Evolutionary conservation across 1,284 basidiomycete genomes (phyloP), one percentile per base, ranked within the genome.

Genomic region (Apiotrichum laibachii): DNA sequence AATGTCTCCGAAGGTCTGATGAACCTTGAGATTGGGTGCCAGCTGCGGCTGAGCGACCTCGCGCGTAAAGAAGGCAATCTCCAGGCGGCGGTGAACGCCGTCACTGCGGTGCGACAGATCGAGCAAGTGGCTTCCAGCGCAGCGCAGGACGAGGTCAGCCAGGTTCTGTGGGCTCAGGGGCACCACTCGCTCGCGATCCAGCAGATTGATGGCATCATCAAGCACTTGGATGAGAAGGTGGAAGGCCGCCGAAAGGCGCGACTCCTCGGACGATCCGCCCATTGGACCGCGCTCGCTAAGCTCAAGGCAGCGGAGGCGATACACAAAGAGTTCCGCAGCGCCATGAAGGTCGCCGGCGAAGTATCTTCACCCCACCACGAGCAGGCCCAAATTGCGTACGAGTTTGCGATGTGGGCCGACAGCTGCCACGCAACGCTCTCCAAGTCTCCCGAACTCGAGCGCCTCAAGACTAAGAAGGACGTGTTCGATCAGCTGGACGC

Each of bases 321-420:
- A 56, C 83, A 85, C 60, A 68, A 79, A 5, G 92, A 85, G 69
- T 97, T 97, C 71, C 79, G 68, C 13, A 43, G 64, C 13, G 67
- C 71, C 0, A 59, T 53, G 35, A 52, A 26, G 2, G 45, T 65
- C 2, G 63, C 63, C 13, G 48, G 55, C 22, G 55, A 39, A 8
- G n/a, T n/a, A n/a, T n/a, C n/a, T n/a, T n/a, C 37, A 15, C 19
- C 54, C 5, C 12, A 45, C 0, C 59, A 69, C 11, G 77, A 82
- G 15, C 82, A 82, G 48, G 86, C 87, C 10, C 80, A 82, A n/a
- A 82, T 98, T 34, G 90, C 84, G 67, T 86, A 89, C 66, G 84
- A 89, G 65, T 96, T 86, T 72, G 95, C 94, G 0, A 81, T 84
- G 22, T 98, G 98, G 70, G 88, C 93, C 0, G 92, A 97, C 70